Evolutionary conservation across 495 filamentous ascomycete genomes (phyloP).

Genomic region (Ascodesmis nigricans): DNA sequence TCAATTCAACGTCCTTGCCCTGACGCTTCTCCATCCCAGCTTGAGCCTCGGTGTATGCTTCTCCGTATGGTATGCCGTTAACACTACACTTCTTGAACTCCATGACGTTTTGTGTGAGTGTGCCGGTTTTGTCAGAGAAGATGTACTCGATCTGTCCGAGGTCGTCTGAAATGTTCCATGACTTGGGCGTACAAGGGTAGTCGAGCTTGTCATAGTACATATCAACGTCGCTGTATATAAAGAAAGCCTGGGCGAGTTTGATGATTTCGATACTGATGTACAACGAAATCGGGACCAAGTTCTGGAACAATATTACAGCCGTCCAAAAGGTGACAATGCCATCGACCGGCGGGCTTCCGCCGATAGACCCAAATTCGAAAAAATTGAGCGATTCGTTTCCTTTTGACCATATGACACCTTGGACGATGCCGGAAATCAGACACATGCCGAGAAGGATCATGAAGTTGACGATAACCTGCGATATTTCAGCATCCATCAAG

Average conservation of each 20-base stretch:
- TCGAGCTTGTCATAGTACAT: conserved; percentile 96
- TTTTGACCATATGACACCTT: conserved; percentile 63
- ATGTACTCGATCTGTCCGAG: conserved; percentile 98
- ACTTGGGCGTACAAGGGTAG: conserved; percentile 86
- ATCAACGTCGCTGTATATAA: conserved; percentile 83
- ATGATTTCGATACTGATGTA: conserved; percentile 97
- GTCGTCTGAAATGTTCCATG: conserved; percentile 98
- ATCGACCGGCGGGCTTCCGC: conserved; percentile 49
- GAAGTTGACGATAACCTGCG: conserved; percentile 62
- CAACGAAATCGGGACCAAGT: conserved; percentile 92
- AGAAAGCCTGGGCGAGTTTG: conserved; percentile 76
- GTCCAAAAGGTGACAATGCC: conserved; percentile 96
- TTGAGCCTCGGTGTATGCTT: conserved; percentile 92
- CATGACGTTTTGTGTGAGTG: conserved; percentile 97
- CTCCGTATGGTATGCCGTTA: conserved; percentile 84
- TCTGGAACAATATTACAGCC: conserved; percentile 84
- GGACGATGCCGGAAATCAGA: conserved; percentile 58
- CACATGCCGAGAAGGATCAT: conserved; percentile 78
- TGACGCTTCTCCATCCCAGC: conserved; percentile 82
- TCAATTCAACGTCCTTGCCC: conserved; percentile 65
- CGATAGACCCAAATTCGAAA: conserved; percentile 77
- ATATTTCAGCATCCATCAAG: conserved; percentile 4
- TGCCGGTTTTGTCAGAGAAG: conserved; percentile 98
- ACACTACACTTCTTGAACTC: conserved; percentile 97
- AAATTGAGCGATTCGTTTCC: conserved; percentile 49